A percentile compares a stretch with the other conserved stretches of the same genome.
These are phyloP conservation scores for Periconia macrospinosa DNA, from an alignment of 2,329 filamentous ascomycete genomes.

Conservation along the genomic window DNA sequence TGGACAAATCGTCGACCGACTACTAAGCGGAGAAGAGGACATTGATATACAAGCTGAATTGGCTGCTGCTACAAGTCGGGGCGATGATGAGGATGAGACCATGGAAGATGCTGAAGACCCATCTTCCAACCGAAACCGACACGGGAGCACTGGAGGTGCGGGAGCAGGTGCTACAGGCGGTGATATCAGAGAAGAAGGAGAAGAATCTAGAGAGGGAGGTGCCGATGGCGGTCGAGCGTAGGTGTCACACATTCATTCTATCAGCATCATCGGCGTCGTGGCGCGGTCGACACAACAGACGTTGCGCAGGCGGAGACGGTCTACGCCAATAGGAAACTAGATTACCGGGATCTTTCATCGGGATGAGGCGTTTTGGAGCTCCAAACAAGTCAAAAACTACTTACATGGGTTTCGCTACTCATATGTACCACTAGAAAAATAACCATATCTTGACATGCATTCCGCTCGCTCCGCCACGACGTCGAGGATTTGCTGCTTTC, in stretches of 20 bases:
- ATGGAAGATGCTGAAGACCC: slow-evolving; percentile 59
- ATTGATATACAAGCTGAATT: slow-evolving; percentile 77
- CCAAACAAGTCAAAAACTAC: slow-evolving; percentile 19
- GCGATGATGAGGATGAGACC: slow-evolving; percentile 67
- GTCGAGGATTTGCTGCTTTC: slow-evolving; percentile 15
- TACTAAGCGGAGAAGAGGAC: slow-evolving; percentile 81
- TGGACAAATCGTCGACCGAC: slow-evolving; percentile 79
- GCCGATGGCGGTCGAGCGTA: slow-evolving; percentile 99
- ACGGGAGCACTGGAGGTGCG: slow-evolving; percentile 69
- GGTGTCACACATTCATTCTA: slow-evolving; percentile 59
- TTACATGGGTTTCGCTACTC: slow-evolving; percentile 24
- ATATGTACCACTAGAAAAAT: slow-evolving; percentile 42
- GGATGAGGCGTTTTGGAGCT: slow-evolving; percentile 38
- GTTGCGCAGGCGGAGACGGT: slow-evolving; percentile 12
- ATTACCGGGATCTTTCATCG: slow-evolving; percentile 5
- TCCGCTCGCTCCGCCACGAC: slow-evolving; percentile 34
- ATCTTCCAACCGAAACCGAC: slow-evolving; percentile 31
- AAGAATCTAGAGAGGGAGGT: slow-evolving; percentile 85
- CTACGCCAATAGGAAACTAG: slow-evolving; percentile 12
- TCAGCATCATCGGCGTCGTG: slow-evolving; percentile 33
- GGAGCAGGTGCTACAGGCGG: slow-evolving; percentile 86
- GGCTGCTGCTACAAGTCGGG: slow-evolving; percentile 57
- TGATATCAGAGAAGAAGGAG: slow-evolving; percentile 87
- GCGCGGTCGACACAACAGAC: slow-evolving; percentile 34
- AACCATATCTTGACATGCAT: slow-evolving; percentile 30